Conservation (phyloP, 1,284 basidiomycete species). For the Cerioporus squamosus region DNA sequence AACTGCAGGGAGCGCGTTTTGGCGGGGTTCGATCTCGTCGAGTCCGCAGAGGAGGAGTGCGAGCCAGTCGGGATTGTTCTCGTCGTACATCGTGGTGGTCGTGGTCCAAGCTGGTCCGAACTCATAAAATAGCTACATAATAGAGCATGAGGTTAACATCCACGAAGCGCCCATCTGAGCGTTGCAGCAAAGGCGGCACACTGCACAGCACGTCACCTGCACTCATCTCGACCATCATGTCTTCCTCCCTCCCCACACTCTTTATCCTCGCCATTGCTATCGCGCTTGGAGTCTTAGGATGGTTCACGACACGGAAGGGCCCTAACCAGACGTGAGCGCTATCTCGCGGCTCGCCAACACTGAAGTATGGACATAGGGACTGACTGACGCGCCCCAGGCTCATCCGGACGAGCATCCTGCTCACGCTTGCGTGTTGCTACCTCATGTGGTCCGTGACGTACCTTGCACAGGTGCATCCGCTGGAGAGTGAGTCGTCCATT, state of each 20-base stretch:
- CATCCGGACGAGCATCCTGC: conserved; percentile 77
- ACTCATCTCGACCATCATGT: conserved; percentile 33
- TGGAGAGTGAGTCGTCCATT: conserved; percentile 69
- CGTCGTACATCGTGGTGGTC: too few species aligned
- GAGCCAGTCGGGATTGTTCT: too few species aligned
- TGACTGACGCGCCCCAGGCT: conserved; percentile 52
- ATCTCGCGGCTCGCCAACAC: conserved; percentile 18
- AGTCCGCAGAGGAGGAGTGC: too few species aligned
- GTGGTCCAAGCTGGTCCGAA: too few species aligned
- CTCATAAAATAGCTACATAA: too few species aligned
- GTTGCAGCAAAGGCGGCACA: neutral
- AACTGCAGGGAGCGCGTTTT: too few species aligned
- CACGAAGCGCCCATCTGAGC: neutral
- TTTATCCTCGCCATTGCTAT: conserved; percentile 55
- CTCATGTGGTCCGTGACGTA: conserved; percentile 96
- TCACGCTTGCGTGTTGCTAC: conserved; percentile 83
- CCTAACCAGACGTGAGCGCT: conserved; percentile 83
- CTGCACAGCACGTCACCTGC: neutral
- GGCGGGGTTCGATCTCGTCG: too few species aligned
- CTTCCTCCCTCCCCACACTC: conserved; percentile 41
- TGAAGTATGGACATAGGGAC: neutral
- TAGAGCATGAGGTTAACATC: too few species aligned
- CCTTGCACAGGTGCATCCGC: conserved; percentile 87
- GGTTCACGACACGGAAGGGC: conserved; percentile 81
- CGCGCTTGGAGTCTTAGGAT: conserved; percentile 63